phyloP scores from a whole-genome alignment of 1,284 basidiomycete genomes.

The Cryptococcus sp. region DNA sequence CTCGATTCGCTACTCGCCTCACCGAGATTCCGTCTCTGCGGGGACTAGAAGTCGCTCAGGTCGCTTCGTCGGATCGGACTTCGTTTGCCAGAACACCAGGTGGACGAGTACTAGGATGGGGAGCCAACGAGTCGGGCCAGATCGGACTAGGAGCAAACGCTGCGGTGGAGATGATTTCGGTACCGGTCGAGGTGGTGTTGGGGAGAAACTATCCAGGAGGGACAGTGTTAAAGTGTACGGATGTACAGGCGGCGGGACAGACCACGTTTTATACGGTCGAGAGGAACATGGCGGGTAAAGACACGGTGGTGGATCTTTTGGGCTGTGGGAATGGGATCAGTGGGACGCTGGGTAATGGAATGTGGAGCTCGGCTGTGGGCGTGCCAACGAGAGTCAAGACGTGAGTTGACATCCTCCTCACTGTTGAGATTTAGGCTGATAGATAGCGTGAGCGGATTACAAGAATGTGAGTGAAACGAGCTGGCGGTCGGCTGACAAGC shows the following conservation, averaged over 20 bases:
- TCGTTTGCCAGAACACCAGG: conserved; percentile 65
- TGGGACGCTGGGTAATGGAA: conserved; percentile 78
- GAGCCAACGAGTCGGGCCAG: conserved; percentile 80
- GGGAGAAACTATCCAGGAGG: conserved; percentile 52
- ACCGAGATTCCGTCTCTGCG: conserved; percentile 74
- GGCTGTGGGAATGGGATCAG: conserved; percentile 74
- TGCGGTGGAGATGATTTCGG: conserved; percentile 64
- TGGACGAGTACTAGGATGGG: conserved; percentile 82
- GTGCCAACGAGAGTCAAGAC: conserved; percentile 69
- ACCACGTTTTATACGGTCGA: conserved; percentile 69
- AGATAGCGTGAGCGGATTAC: conserved; percentile 63
- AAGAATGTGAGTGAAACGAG: conserved; percentile 60
- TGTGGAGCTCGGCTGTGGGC: conserved; percentile 68
- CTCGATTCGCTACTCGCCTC: conserved; percentile 66
- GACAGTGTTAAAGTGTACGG: conserved; percentile 58
- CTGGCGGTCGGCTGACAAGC: conserved; percentile 8
- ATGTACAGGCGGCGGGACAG: conserved; percentile 58
- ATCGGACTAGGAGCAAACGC: conserved; percentile 70
- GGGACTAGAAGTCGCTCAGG: conserved; percentile 60
- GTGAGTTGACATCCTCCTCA: conserved; percentile 16
- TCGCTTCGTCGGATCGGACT: conserved; percentile 67
- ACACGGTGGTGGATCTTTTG: conserved; percentile 60
- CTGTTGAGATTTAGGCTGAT: not conserved
- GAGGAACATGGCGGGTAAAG: conserved; percentile 41
- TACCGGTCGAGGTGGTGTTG: conserved; percentile 80